Conservation (phyloP, 2,329 filamentous ascomycete species). For the Sphaerulina populicola region DNA sequence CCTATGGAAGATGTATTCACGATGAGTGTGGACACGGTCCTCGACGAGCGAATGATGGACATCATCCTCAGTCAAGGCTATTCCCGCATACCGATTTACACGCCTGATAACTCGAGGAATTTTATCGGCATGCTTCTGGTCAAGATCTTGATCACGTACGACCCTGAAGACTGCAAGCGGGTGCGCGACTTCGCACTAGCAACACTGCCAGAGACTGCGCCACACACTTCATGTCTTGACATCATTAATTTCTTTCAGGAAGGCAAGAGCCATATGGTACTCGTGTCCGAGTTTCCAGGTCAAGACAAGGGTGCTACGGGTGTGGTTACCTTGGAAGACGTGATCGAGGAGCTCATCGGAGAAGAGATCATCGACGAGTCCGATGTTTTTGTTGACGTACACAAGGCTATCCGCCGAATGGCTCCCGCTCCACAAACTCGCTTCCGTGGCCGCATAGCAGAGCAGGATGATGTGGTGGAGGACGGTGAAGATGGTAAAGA, state of each 20-base stretch:
- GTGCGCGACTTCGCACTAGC: slow-evolving; percentile 88
- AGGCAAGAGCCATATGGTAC: slow-evolving; percentile 96
- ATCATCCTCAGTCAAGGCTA: slow-evolving; percentile 87
- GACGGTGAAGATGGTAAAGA: slow-evolving; percentile 21
- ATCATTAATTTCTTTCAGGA: slow-evolving; percentile 99
- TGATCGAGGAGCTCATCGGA: slow-evolving; percentile 96
- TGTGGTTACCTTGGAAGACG: slow-evolving; percentile 92
- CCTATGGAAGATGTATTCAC: slow-evolving; percentile 96
- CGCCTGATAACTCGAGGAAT: slow-evolving; percentile 71
- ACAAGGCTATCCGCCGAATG: slow-evolving; percentile 90
- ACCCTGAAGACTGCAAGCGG: slow-evolving; percentile 80
- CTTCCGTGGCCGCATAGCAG: slow-evolving; percentile 19
- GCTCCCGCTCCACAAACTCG: slow-evolving; percentile 68
- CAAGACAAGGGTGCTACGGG: slow-evolving; percentile 83
- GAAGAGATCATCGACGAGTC: slow-evolving; percentile 99
- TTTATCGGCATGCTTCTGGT: slow-evolving; percentile 97
- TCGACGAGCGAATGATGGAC: slow-evolving; percentile 93
- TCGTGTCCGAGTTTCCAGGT: slow-evolving; percentile 86
- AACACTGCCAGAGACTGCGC: slow-evolving; percentile 86
- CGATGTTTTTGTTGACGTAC: slow-evolving; percentile 94
- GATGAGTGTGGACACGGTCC: slow-evolving; percentile 85
- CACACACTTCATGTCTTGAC: slow-evolving; percentile 92
- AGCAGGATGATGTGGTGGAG: slow-evolving; percentile 13
- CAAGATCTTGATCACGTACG: slow-evolving; percentile 98
- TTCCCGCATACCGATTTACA: slow-evolving; percentile 89